Percentiles rank a stretch among this genome's conserved stretches.
phyloP scores from a whole-genome alignment of 768 basidiomycete species.

The Boletus rufocinnamomeus region DNA sequence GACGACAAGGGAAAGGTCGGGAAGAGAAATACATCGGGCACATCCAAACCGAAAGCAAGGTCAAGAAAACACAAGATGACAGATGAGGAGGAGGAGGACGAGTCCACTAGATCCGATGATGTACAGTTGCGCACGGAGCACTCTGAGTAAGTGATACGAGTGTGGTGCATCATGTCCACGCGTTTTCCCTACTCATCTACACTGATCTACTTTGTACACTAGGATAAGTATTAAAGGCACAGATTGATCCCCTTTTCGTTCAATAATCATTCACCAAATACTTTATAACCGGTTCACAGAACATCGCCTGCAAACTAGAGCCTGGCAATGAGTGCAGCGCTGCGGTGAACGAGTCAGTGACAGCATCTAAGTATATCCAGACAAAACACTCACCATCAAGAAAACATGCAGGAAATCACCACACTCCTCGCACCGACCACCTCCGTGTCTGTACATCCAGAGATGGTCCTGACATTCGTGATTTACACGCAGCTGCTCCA shows the following conservation, averaged over 20 bases:
- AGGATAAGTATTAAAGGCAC: background rate
- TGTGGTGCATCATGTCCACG: background rate
- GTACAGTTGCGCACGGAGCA: slow-evolving; percentile 3
- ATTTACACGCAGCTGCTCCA: slow-evolving; percentile 44
- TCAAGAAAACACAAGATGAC: slow-evolving; percentile 9
- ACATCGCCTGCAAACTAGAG: slow-evolving; percentile 29
- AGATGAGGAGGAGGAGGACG: slow-evolving; percentile 12
- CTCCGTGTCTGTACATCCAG: slow-evolving; percentile 49
- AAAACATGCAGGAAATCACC: slow-evolving; percentile 38
- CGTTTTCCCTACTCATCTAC: background rate
- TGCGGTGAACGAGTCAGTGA: slow-evolving; percentile 10
- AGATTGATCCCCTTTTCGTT: background rate
- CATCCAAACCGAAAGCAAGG: slow-evolving; percentile 5
- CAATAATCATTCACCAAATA: background rate
- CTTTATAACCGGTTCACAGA: slow-evolving; percentile 31
- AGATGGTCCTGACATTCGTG: slow-evolving; percentile 53
- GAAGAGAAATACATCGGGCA: background rate
- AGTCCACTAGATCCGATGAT: slow-evolving; percentile 4
- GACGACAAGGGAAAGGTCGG: slow-evolving; percentile 9
- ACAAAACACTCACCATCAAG: slow-evolving; percentile 45
- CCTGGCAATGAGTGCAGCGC: slow-evolving; percentile 29
- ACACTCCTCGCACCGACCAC: slow-evolving; percentile 51
- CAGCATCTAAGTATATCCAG: background rate
- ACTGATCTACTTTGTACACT: slow-evolving; percentile 5
- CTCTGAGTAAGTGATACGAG: background rate